Conservation (phyloP, 2,329 filamentous ascomycete species). For the Claviceps pusilla region DNA sequence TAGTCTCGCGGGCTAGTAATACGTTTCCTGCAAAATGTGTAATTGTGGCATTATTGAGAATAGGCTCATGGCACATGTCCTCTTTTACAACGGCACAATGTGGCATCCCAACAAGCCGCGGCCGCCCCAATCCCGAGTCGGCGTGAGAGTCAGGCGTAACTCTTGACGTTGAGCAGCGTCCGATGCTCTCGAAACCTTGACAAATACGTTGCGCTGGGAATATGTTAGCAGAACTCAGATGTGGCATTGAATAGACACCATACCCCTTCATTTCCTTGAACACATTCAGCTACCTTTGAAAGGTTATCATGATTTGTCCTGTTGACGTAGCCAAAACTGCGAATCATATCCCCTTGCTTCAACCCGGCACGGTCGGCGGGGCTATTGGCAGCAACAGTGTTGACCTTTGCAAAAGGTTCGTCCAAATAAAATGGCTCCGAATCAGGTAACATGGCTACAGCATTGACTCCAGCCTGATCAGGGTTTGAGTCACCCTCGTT, state of each 20-base stretch:
- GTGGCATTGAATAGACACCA: slow-evolving; percentile 22
- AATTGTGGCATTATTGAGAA: slow-evolving; percentile 1
- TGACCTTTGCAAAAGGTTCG: slow-evolving; percentile 69
- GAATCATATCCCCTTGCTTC: slow-evolving; percentile 64
- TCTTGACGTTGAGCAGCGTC: slow-evolving; percentile 33
- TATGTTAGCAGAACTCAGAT: slow-evolving; percentile 10
- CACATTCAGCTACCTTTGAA: slow-evolving; percentile 72
- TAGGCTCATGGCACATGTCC: not conserved
- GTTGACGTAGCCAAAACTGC: slow-evolving; percentile 73
- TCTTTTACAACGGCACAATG: slow-evolving; percentile 53
- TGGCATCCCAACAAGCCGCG: slow-evolving; percentile 83
- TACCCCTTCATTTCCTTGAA: slow-evolving; percentile 81
- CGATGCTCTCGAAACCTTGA: slow-evolving; percentile 45
- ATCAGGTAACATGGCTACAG: slow-evolving; percentile 18
- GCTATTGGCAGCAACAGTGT: slow-evolving; percentile 61
- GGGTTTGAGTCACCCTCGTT: slow-evolving; percentile 17
- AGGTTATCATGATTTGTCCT: slow-evolving; percentile 75
- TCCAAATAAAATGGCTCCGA: slow-evolving; percentile 14
- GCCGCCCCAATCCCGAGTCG: slow-evolving; percentile 75
- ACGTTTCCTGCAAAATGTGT: not conserved
- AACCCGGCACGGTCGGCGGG: slow-evolving; percentile 75
- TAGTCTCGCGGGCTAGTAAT: not conserved
- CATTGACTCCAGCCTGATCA: slow-evolving; percentile 8
- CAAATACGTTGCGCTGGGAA: slow-evolving; percentile 49
- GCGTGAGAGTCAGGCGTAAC: slow-evolving; percentile 57